phyloP scores from a whole-genome alignment of 73 alveolate species.

The Paramecium bursaria region DNA sequence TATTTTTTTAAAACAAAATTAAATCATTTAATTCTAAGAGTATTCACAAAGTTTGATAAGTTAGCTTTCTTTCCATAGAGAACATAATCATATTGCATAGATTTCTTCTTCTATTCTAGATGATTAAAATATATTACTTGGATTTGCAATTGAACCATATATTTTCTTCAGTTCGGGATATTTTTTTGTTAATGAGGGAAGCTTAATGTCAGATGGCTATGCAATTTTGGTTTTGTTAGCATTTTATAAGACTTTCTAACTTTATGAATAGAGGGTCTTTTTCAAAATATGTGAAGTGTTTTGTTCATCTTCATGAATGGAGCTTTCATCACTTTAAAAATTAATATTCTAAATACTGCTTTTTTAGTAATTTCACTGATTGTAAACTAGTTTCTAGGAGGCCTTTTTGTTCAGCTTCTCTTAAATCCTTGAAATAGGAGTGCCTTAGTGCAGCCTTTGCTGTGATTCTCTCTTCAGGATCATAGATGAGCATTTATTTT shows the following conservation, averaged over 20 bases:
- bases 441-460: slow-evolving; percentile 90
- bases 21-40: slow-evolving; percentile 46
- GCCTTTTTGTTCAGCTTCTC: slow-evolving; percentile 55
- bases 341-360: not conserved
- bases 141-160: slow-evolving; percentile 12
- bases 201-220: slow-evolving; percentile 3
- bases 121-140: not conserved
- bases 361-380: slow-evolving; percentile 15
- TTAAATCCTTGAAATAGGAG: slow-evolving; percentile 85
- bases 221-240: not conserved
- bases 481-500: slow-evolving; percentile 78
- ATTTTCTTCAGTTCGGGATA: slow-evolving; percentile 18
- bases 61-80: slow-evolving; percentile 47
- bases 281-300: slow-evolving; percentile 17
- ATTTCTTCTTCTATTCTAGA: slow-evolving; percentile 43
- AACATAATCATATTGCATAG: slow-evolving; percentile 36
- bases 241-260: slow-evolving; percentile 32
- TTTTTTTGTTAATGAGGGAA: slow-evolving; percentile 32
- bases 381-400: slow-evolving; percentile 52
- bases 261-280: slow-evolving; percentile 10
- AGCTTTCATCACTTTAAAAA: slow-evolving; percentile 13
- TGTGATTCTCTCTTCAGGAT: slow-evolving; percentile 92
- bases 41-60: slow-evolving; percentile 42
- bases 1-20: no score
- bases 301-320: slow-evolving; percentile 23